A percentile compares a stretch with the other conserved stretches of the same genome.
Evolutionary conservation across 75 land plant species (phyloP).

Genomic region (Cupressus sempervirens): DNA sequence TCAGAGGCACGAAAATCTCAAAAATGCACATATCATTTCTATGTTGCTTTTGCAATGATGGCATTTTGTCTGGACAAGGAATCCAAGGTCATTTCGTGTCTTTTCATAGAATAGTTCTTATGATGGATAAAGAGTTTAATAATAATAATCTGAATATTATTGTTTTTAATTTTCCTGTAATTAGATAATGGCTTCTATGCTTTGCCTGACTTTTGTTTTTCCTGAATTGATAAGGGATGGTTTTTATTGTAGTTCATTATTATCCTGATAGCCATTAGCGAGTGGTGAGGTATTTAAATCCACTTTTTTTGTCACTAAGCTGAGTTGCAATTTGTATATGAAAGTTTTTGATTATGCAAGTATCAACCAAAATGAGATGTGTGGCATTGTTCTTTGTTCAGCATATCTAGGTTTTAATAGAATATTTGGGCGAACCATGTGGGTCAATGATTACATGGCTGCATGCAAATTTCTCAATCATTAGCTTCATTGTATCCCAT

Average conservation of each 20-base stretch:
- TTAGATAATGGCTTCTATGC: not conserved
- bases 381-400: too few species aligned
- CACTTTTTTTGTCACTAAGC: not conserved
- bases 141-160: not conserved
- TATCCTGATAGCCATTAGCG: not conserved
- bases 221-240: not conserved
- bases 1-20: slow-evolving; percentile 84
- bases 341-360: not conserved
- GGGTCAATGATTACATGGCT: not conserved
- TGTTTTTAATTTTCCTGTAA: not conserved
- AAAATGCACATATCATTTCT: slow-evolving; percentile 92
- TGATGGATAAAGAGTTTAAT: not conserved
- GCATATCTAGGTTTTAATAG: not conserved
- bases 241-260: not conserved
- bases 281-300: not conserved
- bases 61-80: slow-evolving; percentile 95
- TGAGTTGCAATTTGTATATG: not conserved
- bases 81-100: slow-evolving; percentile 57
- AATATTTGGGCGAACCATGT: not conserved
- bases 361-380: not conserved
- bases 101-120: not conserved
- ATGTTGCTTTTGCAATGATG: slow-evolving; percentile 97
- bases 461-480: not conserved
- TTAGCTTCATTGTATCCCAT: not conserved
- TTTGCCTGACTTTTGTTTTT: not conserved